A percentile compares a stretch with the other conserved stretches of the same genome.
phyloP scores from a whole-genome alignment of 179 eudicot genomes.

The Patellifolia procumbens region DNA sequence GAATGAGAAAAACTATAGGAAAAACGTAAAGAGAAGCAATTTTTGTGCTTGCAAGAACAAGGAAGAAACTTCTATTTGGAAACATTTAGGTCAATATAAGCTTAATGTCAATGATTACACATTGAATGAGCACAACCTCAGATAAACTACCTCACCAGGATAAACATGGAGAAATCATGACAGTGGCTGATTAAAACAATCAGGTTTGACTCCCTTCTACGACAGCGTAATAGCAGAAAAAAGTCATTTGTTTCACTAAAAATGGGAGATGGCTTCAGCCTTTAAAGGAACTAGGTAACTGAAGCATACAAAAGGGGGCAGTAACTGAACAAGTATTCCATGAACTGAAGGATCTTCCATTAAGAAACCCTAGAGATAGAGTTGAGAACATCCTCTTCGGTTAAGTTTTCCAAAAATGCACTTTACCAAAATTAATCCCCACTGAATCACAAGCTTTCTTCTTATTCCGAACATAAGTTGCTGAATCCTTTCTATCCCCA shows the following conservation, averaged over 20 bases:
- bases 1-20: too few species aligned
- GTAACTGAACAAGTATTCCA: conserved; percentile 94
- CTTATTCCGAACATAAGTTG: conserved; percentile 87
- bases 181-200: neutral
- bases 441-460: conserved; percentile 88
- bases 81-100: neutral
- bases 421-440: conserved; percentile 84
- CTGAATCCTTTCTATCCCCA: conserved; percentile 90
- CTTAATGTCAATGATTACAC: neutral
- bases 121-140: neutral
- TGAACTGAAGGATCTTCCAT: conserved; percentile 79
- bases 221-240: neutral
- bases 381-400: conserved; percentile 77
- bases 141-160: neutral
- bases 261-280: neutral
- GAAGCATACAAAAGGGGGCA: conserved; percentile 77
- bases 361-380: conserved; percentile 62
- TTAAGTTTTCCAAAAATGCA: conserved; percentile 59
- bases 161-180: neutral
- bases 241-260: too few species aligned
- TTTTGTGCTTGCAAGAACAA: too few species aligned
- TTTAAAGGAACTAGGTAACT: neutral
- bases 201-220: neutral
- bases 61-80: neutral
- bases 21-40: too few species aligned